Evolutionary conservation across 345 rosid species (phyloP).

Genomic region (Cardamine occulta): DNA sequence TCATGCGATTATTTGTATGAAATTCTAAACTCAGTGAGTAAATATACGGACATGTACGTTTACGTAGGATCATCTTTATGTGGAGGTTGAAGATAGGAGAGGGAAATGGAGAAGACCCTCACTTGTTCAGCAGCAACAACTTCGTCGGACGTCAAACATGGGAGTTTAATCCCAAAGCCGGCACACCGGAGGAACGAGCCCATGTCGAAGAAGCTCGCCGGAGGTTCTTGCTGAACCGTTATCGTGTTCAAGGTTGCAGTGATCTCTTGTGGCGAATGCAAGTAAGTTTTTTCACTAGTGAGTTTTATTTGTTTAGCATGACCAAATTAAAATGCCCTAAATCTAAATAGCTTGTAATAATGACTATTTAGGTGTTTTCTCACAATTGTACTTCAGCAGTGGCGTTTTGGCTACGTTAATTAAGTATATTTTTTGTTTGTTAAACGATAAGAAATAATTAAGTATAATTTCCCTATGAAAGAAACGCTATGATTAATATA

Average conservation of each 20-base stretch:
- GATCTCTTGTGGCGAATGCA: conserved; percentile 60
- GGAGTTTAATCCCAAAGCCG: conserved; percentile 54
- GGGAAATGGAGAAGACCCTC: conserved; percentile 46
- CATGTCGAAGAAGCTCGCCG: conserved; percentile 56
- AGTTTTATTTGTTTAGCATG: too few relatives aligned
- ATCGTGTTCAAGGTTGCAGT: conserved; percentile 44
- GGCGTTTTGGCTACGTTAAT: too few relatives aligned
- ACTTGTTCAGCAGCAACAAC: conserved; percentile 51
- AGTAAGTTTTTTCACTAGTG: conserved; percentile 32
- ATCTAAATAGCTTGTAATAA: too few relatives aligned
- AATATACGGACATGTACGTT: not conserved
- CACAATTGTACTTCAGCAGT: too few relatives aligned
- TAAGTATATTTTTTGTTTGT: too few relatives aligned
- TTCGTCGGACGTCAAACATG: conserved; percentile 52
- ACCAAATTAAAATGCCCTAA: too few relatives aligned
- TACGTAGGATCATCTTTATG: conserved; percentile 33
- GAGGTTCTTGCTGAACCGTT: conserved; percentile 39
- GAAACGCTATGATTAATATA: too few relatives aligned
- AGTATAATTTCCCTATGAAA: too few relatives aligned
- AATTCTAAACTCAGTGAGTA: not conserved
- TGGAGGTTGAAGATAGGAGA: conserved; percentile 59
- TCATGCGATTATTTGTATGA: not conserved
- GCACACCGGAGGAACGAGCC: conserved; percentile 51
- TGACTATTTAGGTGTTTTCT: too few relatives aligned
- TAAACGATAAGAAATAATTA: too few relatives aligned